These are phyloP conservation scores for Lippia alba DNA, from an alignment of 305 asterid genomes.

Conservation along the genomic window DNA sequence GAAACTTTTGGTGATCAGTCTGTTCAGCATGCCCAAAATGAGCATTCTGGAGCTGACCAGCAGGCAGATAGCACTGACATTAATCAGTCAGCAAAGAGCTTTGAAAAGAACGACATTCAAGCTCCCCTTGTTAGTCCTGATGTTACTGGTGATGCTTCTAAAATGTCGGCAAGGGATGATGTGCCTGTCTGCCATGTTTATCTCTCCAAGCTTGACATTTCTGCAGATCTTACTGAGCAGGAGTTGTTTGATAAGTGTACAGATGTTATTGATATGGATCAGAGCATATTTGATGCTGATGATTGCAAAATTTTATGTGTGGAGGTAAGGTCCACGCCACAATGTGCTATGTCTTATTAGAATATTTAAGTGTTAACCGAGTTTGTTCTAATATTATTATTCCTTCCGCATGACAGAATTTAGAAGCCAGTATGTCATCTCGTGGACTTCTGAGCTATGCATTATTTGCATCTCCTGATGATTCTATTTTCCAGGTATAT, in stretches of 20 bases:
- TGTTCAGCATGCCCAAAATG: conserved; percentile 52
- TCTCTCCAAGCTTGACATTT: conserved; percentile 85
- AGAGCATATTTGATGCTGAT: conserved; percentile 47
- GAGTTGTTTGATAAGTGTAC: conserved; percentile 69
- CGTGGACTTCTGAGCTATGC: conserved; percentile 44
- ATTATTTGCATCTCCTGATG: conserved; percentile 58
- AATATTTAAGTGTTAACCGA: conserved; percentile 1
- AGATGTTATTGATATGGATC: conserved; percentile 52
- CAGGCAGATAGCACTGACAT: conserved; percentile 54
- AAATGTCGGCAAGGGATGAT: conserved; percentile 52
- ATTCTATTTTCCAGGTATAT: conserved; percentile 82
- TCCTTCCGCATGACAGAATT: conserved; percentile 48
- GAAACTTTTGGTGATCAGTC: conserved; percentile 55
- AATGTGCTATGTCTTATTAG: conserved; percentile 11
- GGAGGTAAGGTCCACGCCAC: conserved; percentile 59
- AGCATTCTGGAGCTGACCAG: conserved; percentile 54
- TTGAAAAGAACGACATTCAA: conserved; percentile 51
- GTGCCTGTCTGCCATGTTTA: conserved; percentile 50
- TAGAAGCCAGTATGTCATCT: conserved; percentile 46
- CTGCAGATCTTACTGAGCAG: conserved; percentile 82
- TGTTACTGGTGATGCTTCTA: conserved; percentile 41
- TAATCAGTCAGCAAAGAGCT: conserved; percentile 45
- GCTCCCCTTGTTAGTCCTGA: conserved; percentile 39
- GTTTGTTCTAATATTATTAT: conserved; percentile 20
- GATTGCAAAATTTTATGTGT: conserved; percentile 52